These are phyloP conservation scores for Candida krabiensis DNA, from an alignment of 805 yeast genomes.

Conservation along the genomic window DNA sequence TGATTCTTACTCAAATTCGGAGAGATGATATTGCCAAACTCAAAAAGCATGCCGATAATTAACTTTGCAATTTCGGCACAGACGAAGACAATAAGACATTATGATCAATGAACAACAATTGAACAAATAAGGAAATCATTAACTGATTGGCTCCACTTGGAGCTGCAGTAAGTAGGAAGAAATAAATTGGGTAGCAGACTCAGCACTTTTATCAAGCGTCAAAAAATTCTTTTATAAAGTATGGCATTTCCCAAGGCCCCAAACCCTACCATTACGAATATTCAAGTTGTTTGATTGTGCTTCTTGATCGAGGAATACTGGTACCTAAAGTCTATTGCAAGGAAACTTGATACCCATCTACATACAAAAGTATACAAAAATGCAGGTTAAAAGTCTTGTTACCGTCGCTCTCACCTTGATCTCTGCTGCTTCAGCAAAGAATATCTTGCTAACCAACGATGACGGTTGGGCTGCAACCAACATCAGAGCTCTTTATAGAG, in stretches of 20 bases:
- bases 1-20: too few relatives aligned
- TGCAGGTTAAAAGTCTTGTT: conserved; percentile 1
- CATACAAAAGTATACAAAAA: conserved; percentile 5
- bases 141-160: too few relatives aligned
- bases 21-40: too few relatives aligned
- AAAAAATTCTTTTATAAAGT: conserved; percentile 1
- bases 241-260: not conserved
- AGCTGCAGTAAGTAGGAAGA: too few relatives aligned
- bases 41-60: too few relatives aligned
- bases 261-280: too few relatives aligned
- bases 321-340: not conserved
- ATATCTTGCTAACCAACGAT: conserved; percentile 50
- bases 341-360: not conserved
- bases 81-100: too few relatives aligned
- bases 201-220: too few relatives aligned
- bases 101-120: too few relatives aligned
- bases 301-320: not conserved
- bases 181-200: too few relatives aligned
- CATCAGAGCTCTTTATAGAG: conserved; percentile 52
- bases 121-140: too few relatives aligned
- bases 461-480: conserved; percentile 56
- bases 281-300: not conserved
- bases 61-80: too few relatives aligned
- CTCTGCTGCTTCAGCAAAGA: conserved; percentile 29
- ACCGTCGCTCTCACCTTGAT: conserved; percentile 2